Base-by-base conservation (phyloP, 2,329 filamentous ascomycete genomes). In the Cladosporium colombiae region DNA sequence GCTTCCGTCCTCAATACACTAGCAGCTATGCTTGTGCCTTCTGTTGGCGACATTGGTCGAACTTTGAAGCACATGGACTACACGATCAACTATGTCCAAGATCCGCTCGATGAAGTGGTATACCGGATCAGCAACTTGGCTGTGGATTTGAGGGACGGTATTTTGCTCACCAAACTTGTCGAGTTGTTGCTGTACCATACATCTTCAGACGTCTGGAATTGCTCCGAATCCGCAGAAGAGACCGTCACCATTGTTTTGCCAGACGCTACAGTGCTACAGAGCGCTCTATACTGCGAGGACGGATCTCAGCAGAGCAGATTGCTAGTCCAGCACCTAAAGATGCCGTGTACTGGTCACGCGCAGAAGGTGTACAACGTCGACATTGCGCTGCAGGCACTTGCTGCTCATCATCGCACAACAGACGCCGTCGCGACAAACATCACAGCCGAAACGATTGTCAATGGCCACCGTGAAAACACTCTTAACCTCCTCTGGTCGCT, bases 391-490 rank as follows among this genome's bases (percentile, higher is more conserved):
- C 78, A 80, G 58, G 84, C 85, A 2, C 75, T 89, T 14, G 72
- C 75, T n/a, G 76, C 76, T 13, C 76, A 82, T 8, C 74, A 74
- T 13, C 80, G 81, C 1, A 75, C 82, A 14, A 77, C 74, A 4
- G 71, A 74, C 14, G 78, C 77, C 33, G 74, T 83, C 14, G 73
- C 81, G 6, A 74, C 77, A 25, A 78, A 79, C 37, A 76, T 88
- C 40, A 80, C 76, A 16, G 81, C 86, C 0, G 83, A 85, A 46
- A 85, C 89, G 64, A 83, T 89, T 56, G 85, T 89, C 7, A 83
- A 89, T 69, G 87, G 87, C 2, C 86, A 88, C 70, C 83, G 87
- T 10, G 87, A 89, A 71, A 88, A 86, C 74, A 89, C 86, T 0
- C 79, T 89, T 53, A 82, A 81, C 5, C 77, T 89, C 11, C 78